Base-by-base conservation (phyloP, 2,329 filamentous ascomycete species). In the Diaporthe batatas region DNA sequence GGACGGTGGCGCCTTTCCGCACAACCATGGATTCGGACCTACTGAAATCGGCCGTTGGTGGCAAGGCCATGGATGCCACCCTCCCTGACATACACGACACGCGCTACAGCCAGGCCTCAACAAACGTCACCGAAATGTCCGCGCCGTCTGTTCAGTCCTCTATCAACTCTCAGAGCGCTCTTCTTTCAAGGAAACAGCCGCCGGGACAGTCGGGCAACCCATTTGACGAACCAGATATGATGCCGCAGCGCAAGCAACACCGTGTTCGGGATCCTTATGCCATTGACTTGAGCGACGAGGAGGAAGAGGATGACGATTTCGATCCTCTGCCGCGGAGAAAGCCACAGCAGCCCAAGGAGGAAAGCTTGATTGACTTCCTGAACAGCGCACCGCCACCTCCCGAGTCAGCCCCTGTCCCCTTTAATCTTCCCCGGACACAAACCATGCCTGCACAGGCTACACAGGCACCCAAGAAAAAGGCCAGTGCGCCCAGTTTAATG, bases 231-330 rank as follows among this genome's bases (percentile, higher is more conserved):
- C 86, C 86, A 1, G 84, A 88, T 64, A 86, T 86, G 78, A 87
- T 91, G 79, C 92, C 94, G 6, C 89, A 90, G 77, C 90, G 93
- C 70, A 97, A 93, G 79, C 93, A 92, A 57, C 90, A 92, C 58
- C 91, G 94, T 36, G 90, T 95, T 68, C 93, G 90, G 72, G 96
- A 99, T 78, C 96, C 96, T 0, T 98, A 98, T 76, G 94, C 95
- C n/a, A 94, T 98, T 75, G 95, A 98, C 79, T 86, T 91, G 39
- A 93, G 91, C 77, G 92, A 94, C 71, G 90, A 93, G 70, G 91
- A 91, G 6, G 86, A 91, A 11, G 88, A 90, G 18, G 87, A 91
- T 1, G 85, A 82, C n/a, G 65, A 70, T 2, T 77, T 81, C 3
- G 79, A 90, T 39, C 80, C 87, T 25, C 81, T 86, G 29, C 84